Evolutionary conservation across 202 grass and related monocot species (phyloP), one percentile per base, ranked within the genome.

Genomic region (Tripidium arundinaceum): DNA sequence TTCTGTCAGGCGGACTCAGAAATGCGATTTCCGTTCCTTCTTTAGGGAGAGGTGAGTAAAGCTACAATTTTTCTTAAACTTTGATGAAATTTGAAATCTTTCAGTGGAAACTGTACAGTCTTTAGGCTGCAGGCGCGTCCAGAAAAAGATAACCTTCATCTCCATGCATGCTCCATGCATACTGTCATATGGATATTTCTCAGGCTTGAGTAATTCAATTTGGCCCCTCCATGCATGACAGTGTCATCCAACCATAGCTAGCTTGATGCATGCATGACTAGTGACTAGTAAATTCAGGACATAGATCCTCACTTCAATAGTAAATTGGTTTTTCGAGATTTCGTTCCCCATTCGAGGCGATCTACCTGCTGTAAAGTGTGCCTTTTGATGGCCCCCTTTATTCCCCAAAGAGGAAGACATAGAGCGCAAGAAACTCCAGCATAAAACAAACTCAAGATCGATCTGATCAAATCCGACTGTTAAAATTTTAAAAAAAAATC

Each of bases 361-460:
- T 85, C 57, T 31, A 50, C 64, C 72, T 78, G 59, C 65, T 85
- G 83, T 82, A 82, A 89, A 85, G 83, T 68, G 60, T 33, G 66
- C 59, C 67, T 47, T 71, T 49, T 74, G 78, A 68, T 67, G 33
- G 29, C 11, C 13, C 34, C 60, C 67, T 89, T 89, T 89, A 85
- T 89, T 85, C 87, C 52, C 81, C 41, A 33, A 82, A 36, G 83
- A 77, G 26, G 79, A 70, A 64, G 65, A 64, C 57, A 58, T 46
- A 10, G 57, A 45, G 66, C 78, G 67, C 78, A 78, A 85, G 59
- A 89, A 85, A 89, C 82, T 50, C 58, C 29, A 50, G 59, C 29
- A 70, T 72, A 89, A 89, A 81, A 89, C 87, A 81, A 89, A 85
- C 45, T 72, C 55, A 61, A 80, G 78, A 70, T 80, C 36, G 49